Conservation (phyloP, 768 basidiomycete genomes). For the Naganishia friedmannii region DNA sequence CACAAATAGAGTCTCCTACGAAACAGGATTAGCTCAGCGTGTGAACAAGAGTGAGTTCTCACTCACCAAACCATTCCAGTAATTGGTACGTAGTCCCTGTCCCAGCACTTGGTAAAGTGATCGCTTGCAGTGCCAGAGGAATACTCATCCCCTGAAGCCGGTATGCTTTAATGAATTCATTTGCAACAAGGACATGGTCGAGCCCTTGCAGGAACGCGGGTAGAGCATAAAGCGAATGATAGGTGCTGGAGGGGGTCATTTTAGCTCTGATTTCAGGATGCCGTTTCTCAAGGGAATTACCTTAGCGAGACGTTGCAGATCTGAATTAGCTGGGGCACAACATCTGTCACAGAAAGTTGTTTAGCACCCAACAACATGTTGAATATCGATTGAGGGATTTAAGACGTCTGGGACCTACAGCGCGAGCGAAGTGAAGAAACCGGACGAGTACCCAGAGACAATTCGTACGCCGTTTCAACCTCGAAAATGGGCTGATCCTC, state of each 20-base stretch:
- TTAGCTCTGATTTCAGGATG: background rate
- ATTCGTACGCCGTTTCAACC: conserved; percentile 1
- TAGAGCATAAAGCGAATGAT: conserved; percentile 9
- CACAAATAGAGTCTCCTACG: conserved; percentile 3
- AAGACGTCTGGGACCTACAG: background rate
- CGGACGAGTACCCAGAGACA: background rate
- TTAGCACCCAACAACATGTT: background rate
- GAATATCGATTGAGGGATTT: too few relatives aligned
- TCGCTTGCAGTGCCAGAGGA: background rate
- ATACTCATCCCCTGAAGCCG: background rate
- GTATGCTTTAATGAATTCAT: background rate
- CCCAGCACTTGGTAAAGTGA: background rate
- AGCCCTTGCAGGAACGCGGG: conserved; percentile 4
- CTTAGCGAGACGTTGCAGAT: conserved; percentile 5
- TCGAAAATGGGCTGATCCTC: conserved; percentile 15
- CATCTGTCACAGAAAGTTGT: background rate
- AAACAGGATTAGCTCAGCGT: too few relatives aligned
- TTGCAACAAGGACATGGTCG: conserved; percentile 1
- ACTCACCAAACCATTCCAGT: conserved; percentile 21
- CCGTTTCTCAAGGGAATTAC: background rate
- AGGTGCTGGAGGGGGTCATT: background rate
- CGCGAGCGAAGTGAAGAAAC: conserved; percentile 7
- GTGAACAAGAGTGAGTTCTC: background rate
- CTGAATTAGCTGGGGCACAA: conserved; percentile 12
- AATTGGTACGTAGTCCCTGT: background rate